A percentile compares a stretch with the other conserved stretches of the same genome.
Evolutionary conservation across 1,284 basidiomycete genomes (phyloP).

Genomic region (Bondarzewia mesenterica): DNA sequence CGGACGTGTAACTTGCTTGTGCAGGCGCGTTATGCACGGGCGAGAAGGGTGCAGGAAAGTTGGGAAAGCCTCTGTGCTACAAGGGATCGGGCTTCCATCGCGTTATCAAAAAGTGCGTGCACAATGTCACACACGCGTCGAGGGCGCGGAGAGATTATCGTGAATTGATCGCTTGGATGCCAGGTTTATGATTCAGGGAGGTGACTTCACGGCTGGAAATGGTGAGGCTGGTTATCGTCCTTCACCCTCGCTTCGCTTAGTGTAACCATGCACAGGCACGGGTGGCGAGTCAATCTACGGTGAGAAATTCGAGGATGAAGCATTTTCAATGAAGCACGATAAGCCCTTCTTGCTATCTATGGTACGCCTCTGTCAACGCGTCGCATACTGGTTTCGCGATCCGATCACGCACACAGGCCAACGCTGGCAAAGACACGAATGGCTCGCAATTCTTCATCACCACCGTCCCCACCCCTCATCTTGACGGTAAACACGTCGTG

Average conservation of each 20-base stretch:
- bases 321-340: constrained; percentile 74
- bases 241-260: too few species aligned
- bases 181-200: constrained; percentile 56
- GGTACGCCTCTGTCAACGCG: constrained; percentile 38
- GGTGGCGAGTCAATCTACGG: constrained; percentile 94
- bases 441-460: constrained; percentile 65
- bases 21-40: constrained; percentile 82
- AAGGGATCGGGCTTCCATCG: constrained; percentile 72
- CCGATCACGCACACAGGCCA: constrained; percentile 51
- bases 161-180: too few species aligned
- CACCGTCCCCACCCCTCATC: constrained; percentile 61
- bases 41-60: constrained; percentile 61
- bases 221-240: too few species aligned
- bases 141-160: too few species aligned
- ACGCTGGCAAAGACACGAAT: constrained; percentile 66
- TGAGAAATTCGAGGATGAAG: constrained; percentile 82
- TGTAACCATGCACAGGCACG: constrained; percentile 54
- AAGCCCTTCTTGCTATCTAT: constrained; percentile 84
- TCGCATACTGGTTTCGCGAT: not conserved
- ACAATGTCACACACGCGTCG: too few species aligned
- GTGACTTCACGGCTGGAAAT: constrained; percentile 65
- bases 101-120: constrained; percentile 65
- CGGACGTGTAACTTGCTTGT: constrained; percentile 75
- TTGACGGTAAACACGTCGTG: constrained; percentile 76
- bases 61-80: constrained; percentile 61